phyloP scores from a whole-genome alignment of 164 flowering plant genomes.

The Vitis cinerea region DNA sequence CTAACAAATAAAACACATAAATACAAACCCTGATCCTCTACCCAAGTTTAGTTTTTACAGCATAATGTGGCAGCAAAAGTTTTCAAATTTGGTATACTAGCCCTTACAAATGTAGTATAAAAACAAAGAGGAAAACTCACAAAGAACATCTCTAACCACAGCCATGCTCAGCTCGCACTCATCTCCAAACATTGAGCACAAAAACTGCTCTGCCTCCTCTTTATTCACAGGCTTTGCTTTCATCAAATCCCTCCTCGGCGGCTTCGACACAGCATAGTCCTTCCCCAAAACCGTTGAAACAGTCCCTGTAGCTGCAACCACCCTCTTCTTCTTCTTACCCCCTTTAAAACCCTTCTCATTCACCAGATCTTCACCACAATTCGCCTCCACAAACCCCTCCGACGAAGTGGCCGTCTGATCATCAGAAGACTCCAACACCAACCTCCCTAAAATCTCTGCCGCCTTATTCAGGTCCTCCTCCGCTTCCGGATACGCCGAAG shows the following conservation, averaged over 20 bases:
- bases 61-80: too few species aligned
- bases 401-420: conserved; percentile 24
- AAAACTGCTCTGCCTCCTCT: conserved; percentile 69
- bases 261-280: conserved; percentile 44
- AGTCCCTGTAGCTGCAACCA: conserved; percentile 65
- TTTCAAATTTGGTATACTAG: background rate
- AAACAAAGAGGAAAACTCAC: conserved; percentile 42
- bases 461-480: conserved; percentile 44
- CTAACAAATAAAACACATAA: too few species aligned
- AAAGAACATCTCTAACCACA: conserved; percentile 73
- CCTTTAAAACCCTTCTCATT: conserved; percentile 21
- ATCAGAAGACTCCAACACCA: conserved; percentile 12
- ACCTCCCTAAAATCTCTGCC: conserved; percentile 38
- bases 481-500: conserved; percentile 38
- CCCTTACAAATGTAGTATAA: background rate
- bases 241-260: conserved; percentile 16
- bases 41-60: too few species aligned
- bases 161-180: conserved; percentile 65
- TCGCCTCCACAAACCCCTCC: conserved; percentile 33
- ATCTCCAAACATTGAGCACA: conserved; percentile 79
- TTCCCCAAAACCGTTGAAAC: conserved; percentile 76
- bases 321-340: conserved; percentile 42
- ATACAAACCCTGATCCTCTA: too few species aligned
- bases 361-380: conserved; percentile 11
- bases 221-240: conserved; percentile 25